Conservation (phyloP, 176 grass and related monocot genomes). For the Paspalum notatum region DNA sequence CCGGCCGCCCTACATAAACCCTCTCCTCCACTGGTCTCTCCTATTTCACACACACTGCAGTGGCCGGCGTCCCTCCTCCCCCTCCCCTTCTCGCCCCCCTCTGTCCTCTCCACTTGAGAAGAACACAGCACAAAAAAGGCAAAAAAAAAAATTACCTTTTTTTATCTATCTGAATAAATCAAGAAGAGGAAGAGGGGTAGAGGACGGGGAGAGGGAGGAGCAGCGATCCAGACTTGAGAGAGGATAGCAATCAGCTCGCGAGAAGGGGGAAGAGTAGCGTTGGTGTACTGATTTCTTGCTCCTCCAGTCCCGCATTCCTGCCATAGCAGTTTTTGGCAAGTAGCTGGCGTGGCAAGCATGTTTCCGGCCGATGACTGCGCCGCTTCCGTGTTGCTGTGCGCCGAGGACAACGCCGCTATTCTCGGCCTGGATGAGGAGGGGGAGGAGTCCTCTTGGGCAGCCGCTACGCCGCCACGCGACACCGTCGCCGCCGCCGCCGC, state of each 20-base stretch:
- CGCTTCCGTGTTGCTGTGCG: constrained; percentile 81
- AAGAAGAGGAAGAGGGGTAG: constrained; percentile 53
- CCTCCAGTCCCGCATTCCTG: constrained; percentile 19
- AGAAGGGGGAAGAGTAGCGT: background rate
- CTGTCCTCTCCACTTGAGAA: constrained; percentile 45
- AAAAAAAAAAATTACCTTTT: constrained; percentile 29
- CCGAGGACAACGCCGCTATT: constrained; percentile 80
- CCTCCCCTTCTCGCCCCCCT: constrained; percentile 1
- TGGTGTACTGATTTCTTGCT: constrained; percentile 40
- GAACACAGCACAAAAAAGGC: constrained; percentile 37
- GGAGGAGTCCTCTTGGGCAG: constrained; percentile 49
- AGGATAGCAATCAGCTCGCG: constrained; percentile 27
- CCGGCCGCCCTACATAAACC: constrained; percentile 70
- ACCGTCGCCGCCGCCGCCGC: background rate
- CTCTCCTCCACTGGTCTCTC: constrained; percentile 37
- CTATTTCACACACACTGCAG: constrained; percentile 42
- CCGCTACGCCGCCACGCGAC: constrained; percentile 31
- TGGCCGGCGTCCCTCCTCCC: constrained; percentile 26
- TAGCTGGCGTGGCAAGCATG: constrained; percentile 47
- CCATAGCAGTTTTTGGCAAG: constrained; percentile 31
- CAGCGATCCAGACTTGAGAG: constrained; percentile 36
- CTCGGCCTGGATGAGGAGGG: constrained; percentile 73
- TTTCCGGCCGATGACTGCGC: constrained; percentile 69
- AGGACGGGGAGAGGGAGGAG: constrained; percentile 48
- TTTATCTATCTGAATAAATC: constrained; percentile 45